phyloP scores from a whole-genome alignment of 2,329 filamentous ascomycete species.

The Cercospora beticola region DNA sequence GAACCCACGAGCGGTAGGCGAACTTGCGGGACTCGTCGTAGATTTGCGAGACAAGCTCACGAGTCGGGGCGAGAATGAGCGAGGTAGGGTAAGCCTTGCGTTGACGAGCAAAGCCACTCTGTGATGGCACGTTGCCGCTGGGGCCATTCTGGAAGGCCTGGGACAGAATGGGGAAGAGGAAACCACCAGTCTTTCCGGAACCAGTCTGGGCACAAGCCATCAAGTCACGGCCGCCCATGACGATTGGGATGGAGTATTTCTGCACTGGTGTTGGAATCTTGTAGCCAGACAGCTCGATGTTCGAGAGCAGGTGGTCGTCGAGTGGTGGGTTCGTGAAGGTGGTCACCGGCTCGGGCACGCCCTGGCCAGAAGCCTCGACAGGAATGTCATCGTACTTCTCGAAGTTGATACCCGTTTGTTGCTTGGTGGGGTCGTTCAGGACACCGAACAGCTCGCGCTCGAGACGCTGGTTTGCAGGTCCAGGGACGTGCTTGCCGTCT shows the following conservation, averaged over 20 bases:
- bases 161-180: slow-evolving; percentile 98
- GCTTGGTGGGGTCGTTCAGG: slow-evolving; percentile 87
- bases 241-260: slow-evolving; percentile 99
- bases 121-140: slow-evolving; percentile 63
- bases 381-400: slow-evolving; percentile 99
- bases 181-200: slow-evolving; percentile 99
- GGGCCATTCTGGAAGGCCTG: slow-evolving; percentile 92
- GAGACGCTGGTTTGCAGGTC: slow-evolving; percentile 79
- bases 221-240: slow-evolving; percentile 94
- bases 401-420: slow-evolving; percentile 99
- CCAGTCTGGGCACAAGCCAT: slow-evolving; percentile 99
- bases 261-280: slow-evolving; percentile 95
- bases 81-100: slow-evolving; percentile 98
- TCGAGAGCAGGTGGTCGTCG: slow-evolving; percentile 86
- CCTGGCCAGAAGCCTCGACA: slow-evolving; percentile 90
- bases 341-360: slow-evolving; percentile 88
- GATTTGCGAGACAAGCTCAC: slow-evolving; percentile 98
- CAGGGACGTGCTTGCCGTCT: slow-evolving; percentile 93
- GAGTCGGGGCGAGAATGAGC: slow-evolving; percentile 90
- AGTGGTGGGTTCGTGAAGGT: slow-evolving; percentile 92
- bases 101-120: slow-evolving; percentile 81
- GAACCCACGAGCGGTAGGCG: slow-evolving; percentile 97
- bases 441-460: slow-evolving; percentile 96
- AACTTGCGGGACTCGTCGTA: slow-evolving; percentile 98
- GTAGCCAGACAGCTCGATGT: slow-evolving; percentile 93